Conservation (phyloP, 2,329 filamentous ascomycete species). For the Arthrobotrys iridis region DNA sequence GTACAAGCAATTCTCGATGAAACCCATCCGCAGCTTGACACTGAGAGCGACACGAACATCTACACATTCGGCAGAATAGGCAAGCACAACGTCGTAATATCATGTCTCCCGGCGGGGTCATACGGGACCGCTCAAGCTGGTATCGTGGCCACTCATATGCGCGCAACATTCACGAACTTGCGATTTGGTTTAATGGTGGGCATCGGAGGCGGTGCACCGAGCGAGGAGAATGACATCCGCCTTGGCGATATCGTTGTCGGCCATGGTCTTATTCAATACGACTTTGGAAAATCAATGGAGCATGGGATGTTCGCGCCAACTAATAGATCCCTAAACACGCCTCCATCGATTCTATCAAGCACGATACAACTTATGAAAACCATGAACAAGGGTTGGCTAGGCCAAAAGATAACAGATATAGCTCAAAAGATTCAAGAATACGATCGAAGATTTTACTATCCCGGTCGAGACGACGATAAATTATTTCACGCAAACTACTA, state of each 20-base stretch:
- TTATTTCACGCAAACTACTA: not conserved
- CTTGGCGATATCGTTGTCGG: constrained; percentile 32
- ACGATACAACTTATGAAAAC: not conserved
- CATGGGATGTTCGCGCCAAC: not conserved
- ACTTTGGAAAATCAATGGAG: not conserved
- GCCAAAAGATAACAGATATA: not conserved
- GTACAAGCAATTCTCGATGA: constrained; percentile 16
- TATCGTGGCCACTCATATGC: not conserved
- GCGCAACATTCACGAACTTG: not conserved
- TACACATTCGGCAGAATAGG: not conserved
- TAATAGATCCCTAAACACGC: not conserved
- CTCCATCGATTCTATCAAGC: not conserved
- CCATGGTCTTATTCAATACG: constrained; percentile 9
- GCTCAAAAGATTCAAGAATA: not conserved
- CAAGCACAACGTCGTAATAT: not conserved
- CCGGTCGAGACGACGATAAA: not conserved
- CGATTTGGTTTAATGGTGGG: not conserved
- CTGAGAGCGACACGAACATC: not conserved
- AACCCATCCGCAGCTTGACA: not conserved
- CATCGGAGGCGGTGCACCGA: not conserved
- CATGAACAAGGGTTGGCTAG: not conserved
- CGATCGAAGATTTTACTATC: not conserved
- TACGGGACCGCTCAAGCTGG: not conserved
- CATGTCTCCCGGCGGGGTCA: not conserved
- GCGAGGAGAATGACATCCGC: not conserved